Conservation (phyloP, 805 yeast genomes). For the Saccharomycopsis guyanensis region DNA sequence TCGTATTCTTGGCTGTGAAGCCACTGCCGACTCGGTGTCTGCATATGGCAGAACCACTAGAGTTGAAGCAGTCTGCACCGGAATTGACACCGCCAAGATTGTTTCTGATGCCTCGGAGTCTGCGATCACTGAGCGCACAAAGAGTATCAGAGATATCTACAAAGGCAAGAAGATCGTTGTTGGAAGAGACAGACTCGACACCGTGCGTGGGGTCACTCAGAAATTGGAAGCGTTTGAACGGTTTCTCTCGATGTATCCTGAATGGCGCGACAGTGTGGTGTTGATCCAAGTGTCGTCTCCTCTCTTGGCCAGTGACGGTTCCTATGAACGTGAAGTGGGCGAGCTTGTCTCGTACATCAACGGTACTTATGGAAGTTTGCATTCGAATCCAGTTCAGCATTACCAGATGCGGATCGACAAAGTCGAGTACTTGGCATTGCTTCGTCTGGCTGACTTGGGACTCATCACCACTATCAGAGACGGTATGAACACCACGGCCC, state of each 20-base stretch:
- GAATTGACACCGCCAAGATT: slow-evolving; percentile 70
- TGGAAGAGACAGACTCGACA: slow-evolving; percentile 89
- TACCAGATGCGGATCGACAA: slow-evolving; percentile 83
- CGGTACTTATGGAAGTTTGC: slow-evolving; percentile 73
- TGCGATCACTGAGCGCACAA: slow-evolving; percentile 53
- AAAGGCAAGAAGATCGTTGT: slow-evolving; percentile 69
- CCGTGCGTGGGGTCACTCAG: slow-evolving; percentile 89
- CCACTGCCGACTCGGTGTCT: slow-evolving; percentile 45
- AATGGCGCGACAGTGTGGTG: slow-evolving; percentile 81
- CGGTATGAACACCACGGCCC: slow-evolving; percentile 92
- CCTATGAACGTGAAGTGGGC: slow-evolving; percentile 68
- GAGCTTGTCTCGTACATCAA: slow-evolving; percentile 80
- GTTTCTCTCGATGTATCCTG: slow-evolving; percentile 85
- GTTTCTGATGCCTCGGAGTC: slow-evolving; percentile 46
- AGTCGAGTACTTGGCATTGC: slow-evolving; percentile 81
- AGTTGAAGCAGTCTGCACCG: slow-evolving; percentile 77
- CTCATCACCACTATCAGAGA: slow-evolving; percentile 87
- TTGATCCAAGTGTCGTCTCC: slow-evolving; percentile 90
- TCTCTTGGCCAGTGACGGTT: slow-evolving; percentile 37
- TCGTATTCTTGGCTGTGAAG: slow-evolving; percentile 78
- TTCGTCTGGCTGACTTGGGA: slow-evolving; percentile 86
- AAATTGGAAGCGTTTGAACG: slow-evolving; percentile 86
- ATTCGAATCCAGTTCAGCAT: slow-evolving; percentile 84
- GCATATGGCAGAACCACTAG: slow-evolving; percentile 74
- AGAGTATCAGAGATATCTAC: slow-evolving; percentile 56